phyloP scores from a whole-genome alignment of 257 asterid genomes.

The Scutellaria minor region DNA sequence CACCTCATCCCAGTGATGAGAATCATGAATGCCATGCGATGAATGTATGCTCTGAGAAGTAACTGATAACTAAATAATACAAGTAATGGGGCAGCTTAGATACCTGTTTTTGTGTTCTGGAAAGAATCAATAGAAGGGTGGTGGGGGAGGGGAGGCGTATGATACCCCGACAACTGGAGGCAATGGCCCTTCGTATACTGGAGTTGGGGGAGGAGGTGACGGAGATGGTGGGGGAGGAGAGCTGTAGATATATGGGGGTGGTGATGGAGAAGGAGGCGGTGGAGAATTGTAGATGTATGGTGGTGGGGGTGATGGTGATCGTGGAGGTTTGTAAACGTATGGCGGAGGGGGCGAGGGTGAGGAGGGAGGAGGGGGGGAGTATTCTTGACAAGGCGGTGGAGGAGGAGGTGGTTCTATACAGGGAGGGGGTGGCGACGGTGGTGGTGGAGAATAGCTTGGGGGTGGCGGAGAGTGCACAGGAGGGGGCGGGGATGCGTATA shows the following conservation, averaged over 20 bases:
- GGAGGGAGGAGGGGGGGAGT: conserved; percentile 61
- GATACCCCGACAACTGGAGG: conserved; percentile 75
- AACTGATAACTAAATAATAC: conserved; percentile 43
- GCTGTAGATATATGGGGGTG: conserved; percentile 48
- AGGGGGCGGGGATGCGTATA: conserved; percentile 50
- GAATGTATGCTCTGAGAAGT: conserved; percentile 39
- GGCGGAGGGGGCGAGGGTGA: conserved; percentile 48
- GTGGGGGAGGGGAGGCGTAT: conserved; percentile 94
- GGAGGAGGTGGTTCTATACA: conserved; percentile 68
- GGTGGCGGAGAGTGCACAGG: conserved; percentile 56
- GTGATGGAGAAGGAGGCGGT: conserved; percentile 57
- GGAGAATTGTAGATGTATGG: conserved; percentile 52
- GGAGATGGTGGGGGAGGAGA: conserved; percentile 62
- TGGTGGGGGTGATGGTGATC: conserved; percentile 70
- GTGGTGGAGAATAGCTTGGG: conserved; percentile 50
- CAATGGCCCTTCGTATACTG: conserved; percentile 79
- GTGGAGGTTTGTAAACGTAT: conserved; percentile 51
- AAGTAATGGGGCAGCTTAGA: conserved; percentile 41
- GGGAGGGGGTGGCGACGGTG: conserved; percentile 61
- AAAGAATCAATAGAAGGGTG: conserved; percentile 86
- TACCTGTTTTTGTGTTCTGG: conserved; percentile 41
- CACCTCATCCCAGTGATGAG: conserved; percentile 49
- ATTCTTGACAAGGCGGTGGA: conserved; percentile 63
- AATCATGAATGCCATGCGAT: conserved; percentile 44
- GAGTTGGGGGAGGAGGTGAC: conserved; percentile 74